Evolutionary conservation across 805 yeast species (phyloP), one percentile per base, ranked within the genome.

Genomic region (Monosporozyma unispora): DNA sequence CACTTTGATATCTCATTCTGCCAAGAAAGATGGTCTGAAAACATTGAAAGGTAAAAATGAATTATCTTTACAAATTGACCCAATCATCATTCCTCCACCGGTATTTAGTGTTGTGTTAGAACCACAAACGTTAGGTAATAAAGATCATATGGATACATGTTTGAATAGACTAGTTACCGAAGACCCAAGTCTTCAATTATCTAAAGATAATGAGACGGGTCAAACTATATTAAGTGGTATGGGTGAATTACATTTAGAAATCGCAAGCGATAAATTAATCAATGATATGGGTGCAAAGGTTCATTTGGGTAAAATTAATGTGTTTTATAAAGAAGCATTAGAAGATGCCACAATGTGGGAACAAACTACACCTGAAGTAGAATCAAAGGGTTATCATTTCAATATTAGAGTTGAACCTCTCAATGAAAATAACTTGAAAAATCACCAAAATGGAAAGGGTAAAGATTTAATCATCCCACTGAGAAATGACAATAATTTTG

Each of bases 231-330:
- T 93, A 61, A 86, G 96, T 50, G 99, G 99, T 57, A 90, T 91
- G 96, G 99, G 99, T 53, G 99, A 93, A 61, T 73, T 93, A 45
- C 99, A 93, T 68, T 73, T 93, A 46, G 98, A 93, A 57, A 89
- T 93, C 55, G 85, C 93, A 1, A 75, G 74, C 45, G 93, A 87
- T 58, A 73, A 97, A 49, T 73, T 89, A 40, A 68, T 87, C n/a
- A 78, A 77, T 41, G 96, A 88, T 50, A 74, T 89, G 75, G 83
- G 84, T 63, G 96, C 95, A 2, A 80, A 82, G 49, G 84, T 87
- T 1, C 82, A 81, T 29, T 74, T 88, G 38, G 89, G 96, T 44
- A 82, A 82, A 47, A 87, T 93, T 19, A 87, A 81, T 70, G 96
- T 93, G 4, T 85, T 97, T 0, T 91, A 86, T 65, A 88, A 87